Base-by-base conservation (phyloP, 2,329 filamentous ascomycete species). In the Tympanopsis confertula region DNA sequence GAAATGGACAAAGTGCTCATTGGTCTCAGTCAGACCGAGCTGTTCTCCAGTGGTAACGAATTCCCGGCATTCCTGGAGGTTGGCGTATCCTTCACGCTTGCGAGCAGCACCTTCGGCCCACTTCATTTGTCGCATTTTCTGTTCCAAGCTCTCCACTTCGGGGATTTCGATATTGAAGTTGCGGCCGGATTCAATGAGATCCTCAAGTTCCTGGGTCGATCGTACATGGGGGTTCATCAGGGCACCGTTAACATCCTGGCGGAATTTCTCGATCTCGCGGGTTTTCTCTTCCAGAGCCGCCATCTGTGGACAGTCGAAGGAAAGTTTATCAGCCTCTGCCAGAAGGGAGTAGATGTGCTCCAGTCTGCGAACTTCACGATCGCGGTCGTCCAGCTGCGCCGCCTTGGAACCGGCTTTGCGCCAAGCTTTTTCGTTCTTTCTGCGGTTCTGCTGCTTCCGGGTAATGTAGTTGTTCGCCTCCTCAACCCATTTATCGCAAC, bases 401-500 rank as follows among this genome's bases (percentile, higher is more conserved):
- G 78, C 81, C 57, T 83, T 89, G 37, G 79, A 70, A 48, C 74
- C 74, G 39, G 78, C 74, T 50, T 76, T 81, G 45, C 86, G 83
- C 77, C 83, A 91, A 33, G 74, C 75, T 53, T 86, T 91, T 51
- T 95, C 89, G 57, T 83, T 94, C 62, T 96, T 96, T 43, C 89
- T 86, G 44, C 91, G 83, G 53, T 93, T 94, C 61, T 95, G 89
- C 63, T 95, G 89, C 65, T 98, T 98, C 49, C 91, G 84, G 41
- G 91, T 88, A 52, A 88, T 94, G 65, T 93, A 98, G 54, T 84
- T 88, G 51, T 86, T 91, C 46, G 91, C 91, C 62, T 96, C 89
- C 51, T 96, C 91, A 44, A 95, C 86, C 84, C 93, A 95, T 55
- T 94, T 87, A 58, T 94, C 93, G 66, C 91, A 96, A 51, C 86